These are phyloP conservation scores for Myriosclerotinia duriaeana DNA, from an alignment of 2,329 filamentous ascomycete genomes.

Conservation along the genomic window DNA sequence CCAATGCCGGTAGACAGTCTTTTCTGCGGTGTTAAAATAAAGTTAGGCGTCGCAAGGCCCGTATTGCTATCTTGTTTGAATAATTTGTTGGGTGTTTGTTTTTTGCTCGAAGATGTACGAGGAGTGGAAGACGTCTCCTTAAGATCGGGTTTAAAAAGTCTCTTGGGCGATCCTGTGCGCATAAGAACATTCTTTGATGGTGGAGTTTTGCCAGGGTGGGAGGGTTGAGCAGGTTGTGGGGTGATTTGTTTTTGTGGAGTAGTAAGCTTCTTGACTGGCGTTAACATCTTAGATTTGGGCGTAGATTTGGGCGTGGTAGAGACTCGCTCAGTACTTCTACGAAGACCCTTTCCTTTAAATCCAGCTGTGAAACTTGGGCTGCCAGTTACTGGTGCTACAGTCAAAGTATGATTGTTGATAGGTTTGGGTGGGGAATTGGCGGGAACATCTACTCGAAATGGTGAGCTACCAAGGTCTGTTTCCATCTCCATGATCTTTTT, in stretches of 20 bases:
- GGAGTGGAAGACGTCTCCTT: slow-evolving; percentile 38
- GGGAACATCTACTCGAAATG: slow-evolving; percentile 41
- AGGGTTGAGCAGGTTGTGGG: slow-evolving; percentile 46
- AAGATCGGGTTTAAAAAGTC: slow-evolving; percentile 46
- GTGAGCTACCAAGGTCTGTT: slow-evolving; percentile 49
- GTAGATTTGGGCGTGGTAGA: slow-evolving; percentile 44
- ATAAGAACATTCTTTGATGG: slow-evolving; percentile 49
- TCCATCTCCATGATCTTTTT: slow-evolving; percentile 62
- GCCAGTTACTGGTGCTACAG: slow-evolving; percentile 49
- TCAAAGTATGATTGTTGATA: slow-evolving; percentile 40
- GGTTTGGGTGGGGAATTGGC: slow-evolving; percentile 44
- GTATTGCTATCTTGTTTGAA: slow-evolving; percentile 56
- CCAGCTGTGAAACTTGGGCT: slow-evolving; percentile 55
- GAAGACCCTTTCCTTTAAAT: slow-evolving; percentile 51
- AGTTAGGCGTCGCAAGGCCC: slow-evolving; percentile 59
- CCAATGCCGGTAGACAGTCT: slow-evolving; percentile 67
- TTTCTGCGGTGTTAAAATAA: slow-evolving; percentile 61
- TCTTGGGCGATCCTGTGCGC: slow-evolving; percentile 51
- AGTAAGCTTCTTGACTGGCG: slow-evolving; percentile 40
- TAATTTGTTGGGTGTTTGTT: slow-evolving; percentile 45
- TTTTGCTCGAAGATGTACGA: slow-evolving; percentile 41
- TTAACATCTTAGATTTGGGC: slow-evolving; percentile 31
- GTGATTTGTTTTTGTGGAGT: slow-evolving; percentile 46
- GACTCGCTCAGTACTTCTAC: slow-evolving; percentile 48
- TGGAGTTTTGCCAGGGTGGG: slow-evolving; percentile 52